Percentiles rank a stretch among this genome's conserved stretches.
Evolutionary conservation across 1,284 basidiomycete genomes (phyloP).

Genomic region (Papiliotrema fonsecae): DNA sequence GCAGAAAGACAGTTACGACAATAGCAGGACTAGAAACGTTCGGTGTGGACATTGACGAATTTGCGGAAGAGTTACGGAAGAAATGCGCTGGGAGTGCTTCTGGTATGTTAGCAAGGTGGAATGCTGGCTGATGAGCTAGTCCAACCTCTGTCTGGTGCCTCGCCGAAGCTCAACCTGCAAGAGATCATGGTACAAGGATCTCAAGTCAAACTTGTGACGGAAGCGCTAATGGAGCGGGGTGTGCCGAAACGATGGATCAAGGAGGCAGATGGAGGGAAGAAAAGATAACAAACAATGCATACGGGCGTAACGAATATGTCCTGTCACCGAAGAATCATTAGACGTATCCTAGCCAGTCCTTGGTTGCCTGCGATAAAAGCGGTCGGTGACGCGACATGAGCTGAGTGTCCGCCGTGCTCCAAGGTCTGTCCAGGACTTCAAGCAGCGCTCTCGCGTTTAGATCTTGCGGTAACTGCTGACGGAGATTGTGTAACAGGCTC

Average conservation of each 20-base stretch:
- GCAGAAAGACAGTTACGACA: constrained; percentile 69
- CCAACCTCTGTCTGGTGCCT: constrained; percentile 41
- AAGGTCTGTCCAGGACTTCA: too few species aligned
- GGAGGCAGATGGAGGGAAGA: constrained; percentile 29
- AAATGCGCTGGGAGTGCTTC: constrained; percentile 72
- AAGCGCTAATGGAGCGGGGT: constrained; percentile 62
- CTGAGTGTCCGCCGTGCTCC: too few species aligned
- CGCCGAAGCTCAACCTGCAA: constrained; percentile 45
- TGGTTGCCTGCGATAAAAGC: too few species aligned
- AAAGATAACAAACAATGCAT: not conserved
- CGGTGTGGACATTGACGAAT: constrained; percentile 60
- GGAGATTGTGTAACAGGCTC: too few species aligned
- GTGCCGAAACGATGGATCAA: constrained; percentile 76
- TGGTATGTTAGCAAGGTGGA: constrained; percentile 49
- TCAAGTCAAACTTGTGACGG: constrained; percentile 62
- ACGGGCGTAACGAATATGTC: not conserved
- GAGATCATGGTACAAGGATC: constrained; percentile 79
- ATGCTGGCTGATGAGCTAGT: constrained; percentile 14
- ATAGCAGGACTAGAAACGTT: constrained; percentile 74
- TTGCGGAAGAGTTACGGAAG: constrained; percentile 73
- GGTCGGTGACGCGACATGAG: too few species aligned
- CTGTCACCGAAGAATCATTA: too few species aligned
- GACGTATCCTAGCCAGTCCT: too few species aligned
- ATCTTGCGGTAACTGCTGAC: too few species aligned
- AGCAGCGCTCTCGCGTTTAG: too few species aligned